A percentile compares a stretch with the other conserved stretches of the same genome.
phyloP scores from a whole-genome alignment of 164 flowering plant genomes.

The Akebia trifoliata region DNA sequence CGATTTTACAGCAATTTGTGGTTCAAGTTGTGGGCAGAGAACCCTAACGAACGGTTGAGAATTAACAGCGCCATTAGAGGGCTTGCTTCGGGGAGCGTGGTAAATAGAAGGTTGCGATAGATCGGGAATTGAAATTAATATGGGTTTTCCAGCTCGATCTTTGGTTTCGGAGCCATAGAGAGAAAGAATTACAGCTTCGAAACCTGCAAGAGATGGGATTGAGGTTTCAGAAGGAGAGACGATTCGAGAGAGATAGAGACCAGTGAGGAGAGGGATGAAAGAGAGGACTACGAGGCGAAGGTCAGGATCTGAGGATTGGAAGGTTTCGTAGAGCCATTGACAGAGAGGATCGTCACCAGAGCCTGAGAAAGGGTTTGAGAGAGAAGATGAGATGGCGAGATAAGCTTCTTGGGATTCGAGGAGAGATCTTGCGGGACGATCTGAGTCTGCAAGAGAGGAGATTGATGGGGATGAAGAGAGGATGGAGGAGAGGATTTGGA shows the following conservation, averaged over 20 bases:
- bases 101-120: slow-evolving; percentile 82
- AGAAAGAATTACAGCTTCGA: slow-evolving; percentile 81
- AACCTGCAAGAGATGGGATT: slow-evolving; percentile 59
- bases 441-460: slow-evolving; percentile 79
- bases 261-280: slow-evolving; percentile 63
- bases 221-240: slow-evolving; percentile 30
- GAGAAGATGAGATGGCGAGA: slow-evolving; percentile 44
- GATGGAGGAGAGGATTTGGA: slow-evolving; percentile 61
- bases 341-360: slow-evolving; percentile 85
- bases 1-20: slow-evolving; percentile 76
- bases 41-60: slow-evolving; percentile 37
- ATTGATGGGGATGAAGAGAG: slow-evolving; percentile 37
- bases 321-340: slow-evolving; percentile 95
- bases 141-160: slow-evolving; percentile 65
- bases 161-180: slow-evolving; percentile 64
- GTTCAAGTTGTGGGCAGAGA: slow-evolving; percentile 55
- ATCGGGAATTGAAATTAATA: slow-evolving; percentile 62
- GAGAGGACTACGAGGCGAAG: slow-evolving; percentile 85
- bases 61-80: slow-evolving; percentile 3
- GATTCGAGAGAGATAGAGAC: slow-evolving; percentile 69
- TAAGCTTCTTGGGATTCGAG: slow-evolving; percentile 57
- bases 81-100: slow-evolving; percentile 47
- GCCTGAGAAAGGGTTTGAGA: slow-evolving; percentile 57
- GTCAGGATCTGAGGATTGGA: slow-evolving; percentile 68
- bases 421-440: slow-evolving; percentile 83